Evolutionary conservation across 768 basidiomycete species (phyloP).

Genomic region (Lentinula aciculospora): DNA sequence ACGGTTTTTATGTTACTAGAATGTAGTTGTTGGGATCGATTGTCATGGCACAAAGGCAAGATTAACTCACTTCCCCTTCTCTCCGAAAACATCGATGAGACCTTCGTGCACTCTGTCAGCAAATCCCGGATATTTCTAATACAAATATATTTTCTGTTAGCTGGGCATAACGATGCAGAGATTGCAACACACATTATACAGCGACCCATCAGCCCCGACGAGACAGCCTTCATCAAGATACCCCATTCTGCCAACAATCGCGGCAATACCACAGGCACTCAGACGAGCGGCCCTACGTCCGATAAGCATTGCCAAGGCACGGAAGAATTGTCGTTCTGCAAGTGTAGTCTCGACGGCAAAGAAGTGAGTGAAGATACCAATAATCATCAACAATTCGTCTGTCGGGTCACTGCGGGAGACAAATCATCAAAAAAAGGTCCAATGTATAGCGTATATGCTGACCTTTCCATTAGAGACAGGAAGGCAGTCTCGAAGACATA

Average conservation of each 20-base stretch:
- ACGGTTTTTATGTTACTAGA: constrained; percentile 66
- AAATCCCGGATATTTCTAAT: constrained; percentile 95
- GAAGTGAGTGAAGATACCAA: constrained; percentile 97
- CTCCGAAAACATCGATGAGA: constrained; percentile 90
- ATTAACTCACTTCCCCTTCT: constrained; percentile 87
- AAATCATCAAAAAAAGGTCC: neutral
- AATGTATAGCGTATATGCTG: constrained; percentile 11
- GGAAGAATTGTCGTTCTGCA: constrained; percentile 96
- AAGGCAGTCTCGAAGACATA: constrained; percentile 96
- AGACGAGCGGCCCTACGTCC: constrained; percentile 86
- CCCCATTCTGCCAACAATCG: constrained; percentile 92
- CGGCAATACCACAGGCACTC: constrained; percentile 93
- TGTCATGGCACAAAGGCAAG: neutral
- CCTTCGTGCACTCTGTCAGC: constrained; percentile 91
- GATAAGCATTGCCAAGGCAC: constrained; percentile 84
- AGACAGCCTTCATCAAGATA: constrained; percentile 87
- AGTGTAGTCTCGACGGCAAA: constrained; percentile 94
- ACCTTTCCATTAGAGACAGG: constrained; percentile 95
- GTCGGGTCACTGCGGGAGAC: constrained; percentile 70
- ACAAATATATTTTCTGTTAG: neutral
- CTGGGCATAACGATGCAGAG: neutral
- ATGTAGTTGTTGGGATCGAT: neutral
- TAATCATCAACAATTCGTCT: constrained; percentile 93
- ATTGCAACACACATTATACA: constrained; percentile 74
- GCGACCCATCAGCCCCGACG: constrained; percentile 90